Percentiles rank a stretch among this genome's conserved stretches.
These are phyloP conservation scores for Striga hermonthica DNA, from an alignment of 305 asterid species.

Conservation along the genomic window DNA sequence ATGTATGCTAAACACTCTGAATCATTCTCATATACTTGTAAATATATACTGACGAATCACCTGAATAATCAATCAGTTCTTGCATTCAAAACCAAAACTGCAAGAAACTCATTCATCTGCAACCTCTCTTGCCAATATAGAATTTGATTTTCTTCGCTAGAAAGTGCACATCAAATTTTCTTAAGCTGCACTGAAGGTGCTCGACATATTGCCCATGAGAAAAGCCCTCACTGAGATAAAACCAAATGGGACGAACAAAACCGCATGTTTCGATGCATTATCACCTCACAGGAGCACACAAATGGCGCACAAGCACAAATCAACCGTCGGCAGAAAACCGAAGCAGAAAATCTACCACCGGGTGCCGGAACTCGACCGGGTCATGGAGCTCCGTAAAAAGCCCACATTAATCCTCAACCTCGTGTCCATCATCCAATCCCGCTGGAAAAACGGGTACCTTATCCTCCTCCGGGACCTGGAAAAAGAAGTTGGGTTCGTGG, in stretches of 20 bases:
- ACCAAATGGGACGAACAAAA: slow-evolving; percentile 21
- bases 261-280: slow-evolving; percentile 15
- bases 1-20: too few relatives aligned
- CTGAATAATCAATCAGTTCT: too few relatives aligned
- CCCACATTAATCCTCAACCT: slow-evolving; percentile 66
- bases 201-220: slow-evolving; percentile 45
- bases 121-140: too few relatives aligned
- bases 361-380: slow-evolving; percentile 77
- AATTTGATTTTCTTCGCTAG: too few relatives aligned
- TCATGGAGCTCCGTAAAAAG: slow-evolving; percentile 84
- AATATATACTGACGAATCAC: too few relatives aligned
- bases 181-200: slow-evolving; percentile 36
- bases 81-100: too few relatives aligned
- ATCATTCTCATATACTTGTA: too few relatives aligned
- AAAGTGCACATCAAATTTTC: too few relatives aligned
- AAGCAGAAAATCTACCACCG: slow-evolving; percentile 79
- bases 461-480: slow-evolving; percentile 89
- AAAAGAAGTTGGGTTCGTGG: slow-evolving; percentile 87
- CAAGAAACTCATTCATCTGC: too few relatives aligned
- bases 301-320: slow-evolving; percentile 43
- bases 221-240: slow-evolving; percentile 24
- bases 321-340: slow-evolving; percentile 70
- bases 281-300: slow-evolving; percentile 40
- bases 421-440: slow-evolving; percentile 69
- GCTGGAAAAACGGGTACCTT: slow-evolving; percentile 45